phyloP scores from a whole-genome alignment of 140 eudicot genomes.

The Cichorium intybus region DNA sequence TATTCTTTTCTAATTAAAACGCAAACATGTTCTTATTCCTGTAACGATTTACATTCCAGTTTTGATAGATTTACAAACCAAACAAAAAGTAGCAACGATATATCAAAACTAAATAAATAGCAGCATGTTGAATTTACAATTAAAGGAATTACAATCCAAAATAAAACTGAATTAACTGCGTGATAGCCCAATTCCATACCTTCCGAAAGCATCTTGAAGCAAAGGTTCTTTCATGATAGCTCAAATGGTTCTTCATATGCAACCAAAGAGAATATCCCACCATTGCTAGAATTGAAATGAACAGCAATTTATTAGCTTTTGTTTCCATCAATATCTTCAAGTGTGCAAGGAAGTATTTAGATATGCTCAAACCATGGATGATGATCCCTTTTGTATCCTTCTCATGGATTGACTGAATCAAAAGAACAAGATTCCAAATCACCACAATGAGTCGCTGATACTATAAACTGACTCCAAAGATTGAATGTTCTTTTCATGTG shows the following conservation, averaged over 20 bases:
- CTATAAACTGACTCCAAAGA: conserved; percentile 12
- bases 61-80: too few relatives aligned
- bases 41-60: too few relatives aligned
- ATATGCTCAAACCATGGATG: conserved; percentile 21
- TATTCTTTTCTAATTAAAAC: too few relatives aligned
- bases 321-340: conserved; percentile 18
- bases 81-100: too few relatives aligned
- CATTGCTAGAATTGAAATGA: conserved; percentile 14
- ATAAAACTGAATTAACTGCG: conserved; percentile 17
- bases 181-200: conserved; percentile 25
- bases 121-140: neutral
- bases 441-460: conserved; percentile 16
- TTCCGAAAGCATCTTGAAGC: conserved; percentile 27
- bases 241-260: conserved; percentile 5
- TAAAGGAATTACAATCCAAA: neutral
- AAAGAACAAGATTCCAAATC: conserved; percentile 28
- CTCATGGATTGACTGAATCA: conserved; percentile 16
- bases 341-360: conserved; percentile 1
- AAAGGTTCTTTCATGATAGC: conserved; percentile 9
- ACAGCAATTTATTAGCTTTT: conserved; percentile 12
- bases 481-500: too few relatives aligned
- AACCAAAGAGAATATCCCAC: conserved; percentile 27
- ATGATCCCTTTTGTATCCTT: conserved; percentile 28
- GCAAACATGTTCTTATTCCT: too few relatives aligned
- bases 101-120: neutral